Evolutionary conservation across 2,329 filamentous ascomycete genomes (phyloP), one percentile per base, ranked within the genome.

Genomic region (Cordyceps tenuipes): DNA sequence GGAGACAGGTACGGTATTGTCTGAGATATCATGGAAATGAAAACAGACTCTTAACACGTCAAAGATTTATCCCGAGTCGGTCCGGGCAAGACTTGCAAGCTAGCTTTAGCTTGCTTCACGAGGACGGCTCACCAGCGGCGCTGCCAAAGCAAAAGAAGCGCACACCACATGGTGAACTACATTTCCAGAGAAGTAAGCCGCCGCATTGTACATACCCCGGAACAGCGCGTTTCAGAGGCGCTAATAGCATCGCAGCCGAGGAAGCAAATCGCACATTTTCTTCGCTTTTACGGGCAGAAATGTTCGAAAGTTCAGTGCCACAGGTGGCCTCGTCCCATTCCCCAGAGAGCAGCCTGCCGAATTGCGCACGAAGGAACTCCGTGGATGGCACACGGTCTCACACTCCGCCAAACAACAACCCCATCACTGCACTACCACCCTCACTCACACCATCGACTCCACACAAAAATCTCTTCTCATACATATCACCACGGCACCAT

Each of bases 251-350:
- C 26, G 5, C 43, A 85, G 92, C 89, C 54, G 92, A 97, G 75
- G 91, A 97, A 80, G 94, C 94, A 52, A 97, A 99, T 68, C 84
- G 89, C 62, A 97, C 90, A 21, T 99, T 93, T 72, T 95, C 91
- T 31, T 88, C 86, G 21, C 78, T 99, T 7, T 79, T 99, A 60
- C 88, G 94, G 60, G 88, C 90, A 57, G 94, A 99, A 73, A 83
- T 99, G 62, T 99, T 99, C 71, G 93, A 96, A 68, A 85, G 84
- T 66, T 90, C 91, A 31, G 87, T 97, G 63, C 92, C 94, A 9
- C 93, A 97, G 72, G 80, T 85, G 39, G 80, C 88, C 43, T 80
- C 86, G 51, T 80, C 80, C 29, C 70, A 84, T 63, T 87, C 83
- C 61, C 80, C 85, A 60, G 84, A 88, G 63, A 80, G 79, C 62